Evolutionary conservation across 2,329 filamentous ascomycete species (phyloP), one percentile per base, ranked within the genome.

Genomic region (Fusarium staphyleae): DNA sequence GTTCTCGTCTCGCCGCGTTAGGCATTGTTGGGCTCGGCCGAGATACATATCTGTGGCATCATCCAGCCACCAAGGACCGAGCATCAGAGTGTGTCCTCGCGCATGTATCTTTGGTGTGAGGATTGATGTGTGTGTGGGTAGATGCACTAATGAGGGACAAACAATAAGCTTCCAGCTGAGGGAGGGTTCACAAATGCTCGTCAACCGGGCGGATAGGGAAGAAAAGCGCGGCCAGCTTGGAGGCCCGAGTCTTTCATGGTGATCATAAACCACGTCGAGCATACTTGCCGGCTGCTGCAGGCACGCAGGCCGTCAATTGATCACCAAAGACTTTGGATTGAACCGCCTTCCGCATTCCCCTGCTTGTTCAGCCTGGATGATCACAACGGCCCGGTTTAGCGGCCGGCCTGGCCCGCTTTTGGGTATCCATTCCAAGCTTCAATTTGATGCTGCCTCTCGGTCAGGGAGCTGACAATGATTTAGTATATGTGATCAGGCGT

Each of bases 11-110:
- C 40, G 32, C 43, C 32, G 48, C 54, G 51, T 63, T 65, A 63
- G 65, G 65, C 65, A 65, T 59, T 65, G 55, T 67, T 67, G 45
- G 65, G 65, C 63, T 62, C 55, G 48, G 50, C 56, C 46, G 55
- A 47, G 42, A 56, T 63, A 59, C 52, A 57, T 52, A 57, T 40
- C 43, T n/a, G n/a, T n/a, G n/a, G n/a, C n/a, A n/a, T n/a, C n/a
- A n/a, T n/a, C n/a, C n/a, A n/a, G n/a, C n/a, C n/a, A n/a, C n/a
- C n/a, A n/a, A n/a, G n/a, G n/a, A n/a, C n/a, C n/a, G n/a, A n/a
- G n/a, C 56, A 62, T 54, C 19, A 22, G 40, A 55, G 43, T 52
- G 58, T 57, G 57, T 44, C 55, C 30, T 59, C 57, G 48, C 50
- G 36, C 42, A 54, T 47, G 57, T 60, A 47, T 59, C 55, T 60